phyloP scores from a whole-genome alignment of 2,329 filamentous ascomycete genomes.

The Epichloe amarillans region DNA sequence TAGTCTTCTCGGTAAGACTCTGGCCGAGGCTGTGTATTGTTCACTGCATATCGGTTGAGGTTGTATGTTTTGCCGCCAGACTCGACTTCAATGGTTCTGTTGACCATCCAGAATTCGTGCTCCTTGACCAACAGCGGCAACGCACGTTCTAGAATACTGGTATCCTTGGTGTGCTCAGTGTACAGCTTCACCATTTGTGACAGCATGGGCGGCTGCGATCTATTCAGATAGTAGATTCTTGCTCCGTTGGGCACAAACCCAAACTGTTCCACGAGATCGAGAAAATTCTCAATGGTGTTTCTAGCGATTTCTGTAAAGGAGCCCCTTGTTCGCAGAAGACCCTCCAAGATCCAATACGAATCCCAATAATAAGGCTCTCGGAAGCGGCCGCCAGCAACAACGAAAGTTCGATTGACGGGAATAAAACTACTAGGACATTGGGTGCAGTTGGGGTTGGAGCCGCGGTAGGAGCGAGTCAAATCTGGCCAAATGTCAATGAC shows the following conservation, averaged over 20 bases:
- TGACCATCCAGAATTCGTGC: constrained; percentile 48
- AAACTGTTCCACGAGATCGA: constrained; percentile 50
- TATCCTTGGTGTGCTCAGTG: constrained; percentile 51
- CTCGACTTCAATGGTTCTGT: constrained; percentile 43
- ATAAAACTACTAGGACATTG: constrained; percentile 53
- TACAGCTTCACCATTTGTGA: constrained; percentile 54
- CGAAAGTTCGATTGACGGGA: constrained; percentile 52
- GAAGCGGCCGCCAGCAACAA: constrained; percentile 60
- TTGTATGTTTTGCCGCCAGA: constrained; percentile 34
- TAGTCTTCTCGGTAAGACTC: constrained; percentile 57
- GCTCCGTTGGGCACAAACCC: constrained; percentile 58
- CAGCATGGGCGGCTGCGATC: constrained; percentile 53
- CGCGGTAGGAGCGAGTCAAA: constrained; percentile 45
- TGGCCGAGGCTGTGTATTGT: constrained; percentile 52
- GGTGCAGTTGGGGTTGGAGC: constrained; percentile 36
- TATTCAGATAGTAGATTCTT: constrained; percentile 54
- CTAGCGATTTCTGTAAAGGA: constrained; percentile 48
- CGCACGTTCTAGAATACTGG: constrained; percentile 43
- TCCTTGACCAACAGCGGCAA: constrained; percentile 50
- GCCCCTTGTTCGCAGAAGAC: constrained; percentile 50
- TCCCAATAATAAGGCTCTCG: constrained; percentile 62
- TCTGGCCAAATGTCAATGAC: constrained; percentile 60
- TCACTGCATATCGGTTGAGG: constrained; percentile 45
- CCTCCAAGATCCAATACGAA: constrained; percentile 55
- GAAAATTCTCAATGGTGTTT: constrained; percentile 58